Evolutionary conservation across 2,329 filamentous ascomycete species (phyloP), one percentile per base, ranked within the genome.

Genomic region (Pseudopithomyces chartarum): DNA sequence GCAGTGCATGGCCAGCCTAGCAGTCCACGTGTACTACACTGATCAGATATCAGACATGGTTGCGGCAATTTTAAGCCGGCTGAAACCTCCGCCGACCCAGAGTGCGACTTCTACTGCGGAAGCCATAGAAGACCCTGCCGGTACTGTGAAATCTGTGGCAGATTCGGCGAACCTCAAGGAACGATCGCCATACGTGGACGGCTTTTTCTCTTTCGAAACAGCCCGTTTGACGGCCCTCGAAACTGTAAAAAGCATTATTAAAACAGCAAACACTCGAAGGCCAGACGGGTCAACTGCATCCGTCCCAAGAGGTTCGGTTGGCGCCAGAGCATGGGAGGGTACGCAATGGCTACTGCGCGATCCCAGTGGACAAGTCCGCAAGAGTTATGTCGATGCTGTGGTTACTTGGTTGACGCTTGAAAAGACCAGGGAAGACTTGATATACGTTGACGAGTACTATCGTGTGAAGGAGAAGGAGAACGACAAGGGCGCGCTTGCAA

Each of bases 31-130:
- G 32, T 99, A 99, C 79, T 99, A 99, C 73, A 91, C 91, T 1
- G 94, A 98, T 66, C 95, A 99, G 75, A 91, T 98, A 54, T 88
- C 90, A 1, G 95, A 99, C 75, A 97, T 98, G 92, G 87, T 97
- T 50, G 85, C 87, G 19, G 87, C 91, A 0, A 88, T 98, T 43
- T 79, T 98, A 15, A 79, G 85, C 29, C 88, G 92, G 19, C 82
- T 98, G 29, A 95, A 90, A 74, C 91, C 92, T 2, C 79, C 80
- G 11, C 70, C 74, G 17, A 64, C 68, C 38, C 78, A 82, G 2
- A 78, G 79, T 15, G 73, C 80, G 13, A 69, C 80, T 5, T 75
- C 74, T 42, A 69, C 76, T 13, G 79, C 79, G 4, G 78, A 80
- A 32, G 81, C 81, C 3, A 82, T 83, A 36, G 78, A 81, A 44